Base-by-base conservation (phyloP, 495 filamentous ascomycete genomes). In the Trichoderma reesei region DNA sequence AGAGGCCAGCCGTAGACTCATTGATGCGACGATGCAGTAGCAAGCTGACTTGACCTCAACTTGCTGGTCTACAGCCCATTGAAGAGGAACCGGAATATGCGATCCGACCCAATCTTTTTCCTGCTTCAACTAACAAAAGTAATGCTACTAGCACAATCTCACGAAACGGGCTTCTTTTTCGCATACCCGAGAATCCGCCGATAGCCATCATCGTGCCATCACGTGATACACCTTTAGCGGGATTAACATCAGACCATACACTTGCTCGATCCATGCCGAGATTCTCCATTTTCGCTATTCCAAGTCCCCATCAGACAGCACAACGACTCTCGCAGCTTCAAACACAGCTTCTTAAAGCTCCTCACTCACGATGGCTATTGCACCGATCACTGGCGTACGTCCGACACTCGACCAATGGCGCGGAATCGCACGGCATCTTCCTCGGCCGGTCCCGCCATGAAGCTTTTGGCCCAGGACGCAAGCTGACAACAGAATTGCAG, bases 321-420 rank as follows among this genome's bases (percentile, higher is more conserved):
- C 51, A 48, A 41, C 59, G 59, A 33, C 37, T 61, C 59, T 60
- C 63, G 31, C 20, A 18, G 48, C 46, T 41, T 44, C 34, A n/a
- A 18, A 41, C 26, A 46, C 34, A 18, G 56, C 33, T 62, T 51
- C 54, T 26, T 59, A 63, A 68, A 34, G 51, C 51, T 33, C 26
- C 16, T 59, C 16, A 59, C 59, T 72, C 74, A 68, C 69, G 75
- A 79, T 79, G 76, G 75, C 76, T 64, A 64, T 79, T 66, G 69
- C 67, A 20, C 74, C 76, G 48, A 77, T 78, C 59, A 77, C 74
- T 64, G 76, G 76, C 39, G 76, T 78, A 73, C 63, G 76, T 75
- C 16, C 41, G 9, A 33, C 13, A 6, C 31, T 5, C 51, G 51
- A 14, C 26, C 51, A 34, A 56, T 31, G 51, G 51, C 26, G 39